Evolutionary conservation across 1,139 yeast genomes (phyloP), one percentile per base, ranked within the genome.

Genomic region (Yamadazyma triangularis): DNA sequence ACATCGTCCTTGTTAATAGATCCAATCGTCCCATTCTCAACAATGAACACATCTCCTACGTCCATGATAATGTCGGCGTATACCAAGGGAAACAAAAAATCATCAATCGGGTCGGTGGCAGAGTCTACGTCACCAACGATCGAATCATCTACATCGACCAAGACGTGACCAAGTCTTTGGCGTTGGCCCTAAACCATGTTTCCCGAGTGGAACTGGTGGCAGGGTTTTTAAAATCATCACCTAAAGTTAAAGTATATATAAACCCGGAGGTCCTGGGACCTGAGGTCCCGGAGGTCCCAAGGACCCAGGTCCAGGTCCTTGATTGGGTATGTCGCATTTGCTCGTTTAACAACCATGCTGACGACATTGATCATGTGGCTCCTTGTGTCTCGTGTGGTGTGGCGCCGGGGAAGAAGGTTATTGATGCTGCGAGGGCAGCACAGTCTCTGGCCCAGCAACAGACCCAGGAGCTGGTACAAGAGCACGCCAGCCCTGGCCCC

Each of bases 271-370:
- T n/a, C n/a, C n/a, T n/a, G n/a, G n/a, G n/a, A n/a, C n/a, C n/a
- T n/a, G n/a, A n/a, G n/a, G n/a, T n/a, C n/a, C n/a, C n/a, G n/a
- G n/a, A n/a, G n/a, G n/a, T n/a, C 21, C 15, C 21, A 25, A 24
- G 11, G 23, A 4, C 9, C 15, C 14, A 18, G 13, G 27, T 8
- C 14, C 15, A 19, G 13, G 13, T 38, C 9, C 35, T 60, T n/a
- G 66, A 70, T 18, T 89, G 96, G 96, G 70, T 73, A 1, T 89
- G 97, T 53, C 80, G 84, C 9, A 88, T 89, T 4, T 89, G 97
- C 53, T 79, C 79, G 25, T 82, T 70, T 45, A 68, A 79, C 15
- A 88, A 88, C 49, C 64, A 63, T 16, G 58, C 55, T 11, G 51
- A 63, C 19, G 61, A 60, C 24, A 50, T 57, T 21, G 54, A 56